A percentile compares a stretch with the other conserved stretches of the same genome.
Evolutionary conservation across 139 green algal genomes (phyloP).

Genomic region (Medakamo hakoo): DNA sequence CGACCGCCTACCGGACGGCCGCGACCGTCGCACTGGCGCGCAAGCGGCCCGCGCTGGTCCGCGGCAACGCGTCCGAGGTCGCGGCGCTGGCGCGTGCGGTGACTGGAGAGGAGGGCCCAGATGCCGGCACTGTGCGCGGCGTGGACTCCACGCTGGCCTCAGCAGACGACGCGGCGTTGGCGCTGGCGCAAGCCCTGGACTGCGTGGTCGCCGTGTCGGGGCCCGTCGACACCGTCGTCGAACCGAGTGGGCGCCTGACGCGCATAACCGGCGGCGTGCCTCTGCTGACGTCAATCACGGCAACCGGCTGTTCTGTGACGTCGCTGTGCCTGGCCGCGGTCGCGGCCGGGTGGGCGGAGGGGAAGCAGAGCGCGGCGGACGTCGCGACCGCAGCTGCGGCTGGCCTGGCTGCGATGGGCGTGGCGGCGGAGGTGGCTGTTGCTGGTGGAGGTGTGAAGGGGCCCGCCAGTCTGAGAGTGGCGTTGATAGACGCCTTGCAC

Average conservation of each 20-base stretch:
- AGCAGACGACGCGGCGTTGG: constrained; percentile 11
- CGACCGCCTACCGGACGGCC: constrained; percentile 42
- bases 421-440: constrained; percentile 2
- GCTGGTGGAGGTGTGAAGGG: constrained; percentile 13
- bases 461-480: constrained; percentile 39
- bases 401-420: no score
- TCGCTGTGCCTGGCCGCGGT: constrained; percentile 21
- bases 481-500: constrained; percentile 35
- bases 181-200: constrained; percentile 20
- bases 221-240: constrained; percentile 21
- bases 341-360: neutral
- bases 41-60: constrained; percentile 42
- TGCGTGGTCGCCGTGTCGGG: constrained; percentile 59
- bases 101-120: constrained; percentile 18
- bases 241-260: constrained; percentile 34
- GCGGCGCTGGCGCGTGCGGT: constrained; percentile 44
- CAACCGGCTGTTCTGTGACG: constrained; percentile 56
- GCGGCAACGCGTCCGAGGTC: constrained; percentile 62
- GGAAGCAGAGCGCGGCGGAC: no score
- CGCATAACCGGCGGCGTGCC: constrained; percentile 31
- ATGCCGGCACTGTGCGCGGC: neutral
- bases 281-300: constrained; percentile 56
- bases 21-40: constrained; percentile 22
- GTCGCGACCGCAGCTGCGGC: no score
- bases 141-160: no score